Evolutionary conservation across 2,329 filamentous ascomycete genomes (phyloP).

Genomic region (Penicillium occitanis): DNA sequence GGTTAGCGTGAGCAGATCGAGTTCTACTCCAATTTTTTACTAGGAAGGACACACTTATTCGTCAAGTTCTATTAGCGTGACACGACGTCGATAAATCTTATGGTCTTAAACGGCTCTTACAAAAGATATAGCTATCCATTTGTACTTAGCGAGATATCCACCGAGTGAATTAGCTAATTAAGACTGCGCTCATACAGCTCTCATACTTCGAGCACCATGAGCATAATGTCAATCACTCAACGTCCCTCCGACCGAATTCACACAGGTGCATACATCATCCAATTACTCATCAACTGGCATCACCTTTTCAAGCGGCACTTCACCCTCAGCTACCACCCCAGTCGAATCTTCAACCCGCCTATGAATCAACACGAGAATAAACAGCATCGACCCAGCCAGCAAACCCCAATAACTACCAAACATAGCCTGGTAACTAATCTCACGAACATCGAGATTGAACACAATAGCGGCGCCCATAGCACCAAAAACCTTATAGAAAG

Average conservation of each 20-base stretch:
- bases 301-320: background rate
- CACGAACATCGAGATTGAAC: conserved; percentile 24
- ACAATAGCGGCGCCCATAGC: conserved; percentile 26
- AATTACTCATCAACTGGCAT: background rate
- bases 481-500: conserved; percentile 27
- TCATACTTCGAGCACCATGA: background rate
- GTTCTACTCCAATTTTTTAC: background rate
- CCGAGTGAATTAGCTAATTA: background rate
- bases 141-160: background rate
- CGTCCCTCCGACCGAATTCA: background rate
- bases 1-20: conserved; percentile 6
- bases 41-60: background rate
- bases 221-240: background rate
- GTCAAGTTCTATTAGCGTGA: background rate
- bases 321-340: conserved; percentile 5
- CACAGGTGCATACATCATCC: background rate
- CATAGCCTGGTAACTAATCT: conserved; percentile 25
- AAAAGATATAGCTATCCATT: background rate
- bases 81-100: background rate
- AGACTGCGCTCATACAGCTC: background rate
- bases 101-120: background rate
- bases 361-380: conserved; percentile 25
- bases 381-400: conserved; percentile 24
- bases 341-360: conserved; percentile 24
- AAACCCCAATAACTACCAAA: conserved; percentile 27